Conservation (phyloP, 495 filamentous ascomycete species). For the Penicillium egyptiacum region DNA sequence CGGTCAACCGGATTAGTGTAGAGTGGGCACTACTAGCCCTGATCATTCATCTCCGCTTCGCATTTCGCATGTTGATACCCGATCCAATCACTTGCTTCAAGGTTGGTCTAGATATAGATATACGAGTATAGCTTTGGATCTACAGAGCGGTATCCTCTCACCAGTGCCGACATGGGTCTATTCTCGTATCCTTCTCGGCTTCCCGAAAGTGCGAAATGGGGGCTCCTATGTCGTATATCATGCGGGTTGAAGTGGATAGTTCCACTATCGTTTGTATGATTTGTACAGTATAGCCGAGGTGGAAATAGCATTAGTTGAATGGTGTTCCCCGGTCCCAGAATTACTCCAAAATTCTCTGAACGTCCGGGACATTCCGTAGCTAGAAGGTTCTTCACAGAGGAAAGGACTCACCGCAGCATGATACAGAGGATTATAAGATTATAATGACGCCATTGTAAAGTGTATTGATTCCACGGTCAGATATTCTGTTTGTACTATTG, state of each 20-base stretch:
- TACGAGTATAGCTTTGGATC: too few species aligned
- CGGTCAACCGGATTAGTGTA: conserved; percentile 10
- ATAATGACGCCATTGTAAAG: background rate
- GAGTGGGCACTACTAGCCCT: conserved; percentile 17
- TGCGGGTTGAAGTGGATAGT: background rate
- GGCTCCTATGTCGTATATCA: background rate
- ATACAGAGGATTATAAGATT: background rate
- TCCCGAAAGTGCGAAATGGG: background rate
- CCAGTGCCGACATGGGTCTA: too few species aligned
- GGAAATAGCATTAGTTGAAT: background rate
- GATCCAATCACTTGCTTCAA: conserved; percentile 21
- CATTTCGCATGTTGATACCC: background rate
- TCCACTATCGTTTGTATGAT: too few species aligned
- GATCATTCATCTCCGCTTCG: conserved; percentile 14
- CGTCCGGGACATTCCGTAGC: background rate
- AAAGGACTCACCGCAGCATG: conserved; percentile 23
- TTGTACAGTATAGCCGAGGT: background rate
- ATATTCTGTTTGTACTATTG: background rate
- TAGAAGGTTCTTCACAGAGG: conserved; percentile 14
- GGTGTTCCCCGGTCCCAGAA: conserved; percentile 8
- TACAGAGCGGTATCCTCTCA: background rate
- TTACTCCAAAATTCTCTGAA: conserved; percentile 2
- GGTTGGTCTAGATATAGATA: background rate
- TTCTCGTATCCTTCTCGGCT: background rate
- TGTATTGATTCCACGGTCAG: background rate